Evolutionary conservation across 768 basidiomycete genomes (phyloP), one percentile per base, ranked within the genome.

Genomic region (Suillus tomentosus): DNA sequence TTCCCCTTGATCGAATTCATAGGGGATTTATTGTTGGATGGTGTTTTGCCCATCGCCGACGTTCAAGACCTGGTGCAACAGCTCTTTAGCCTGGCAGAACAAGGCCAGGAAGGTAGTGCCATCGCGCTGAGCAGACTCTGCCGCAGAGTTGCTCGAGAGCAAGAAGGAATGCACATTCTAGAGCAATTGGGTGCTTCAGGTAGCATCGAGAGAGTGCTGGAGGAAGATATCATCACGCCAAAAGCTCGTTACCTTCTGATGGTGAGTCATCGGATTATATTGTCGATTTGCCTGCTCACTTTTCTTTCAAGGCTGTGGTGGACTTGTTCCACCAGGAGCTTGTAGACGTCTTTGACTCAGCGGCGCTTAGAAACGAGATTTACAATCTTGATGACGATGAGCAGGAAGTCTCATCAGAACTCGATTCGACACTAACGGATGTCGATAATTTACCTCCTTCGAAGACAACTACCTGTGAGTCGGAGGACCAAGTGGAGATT

Each of bases 231-330:
- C 24, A 61, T 75, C 36, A 63, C 62, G 2, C 62, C 65, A 10
- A 68, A 64, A 60, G 63, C 66, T 13, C 70, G 72, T 4, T 72
- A 68, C 59, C 62, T 70, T 43, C 59, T 74, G 60, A 68, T 73
- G 71, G 73, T 74, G 42, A 47, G 64, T 57, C 11, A 31, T 31
- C 13, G 11, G 22, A 24, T 36, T 10, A 11, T 36, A 14, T 51
- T 36, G 17, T 36, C 56, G 24, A 19, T 22, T 6, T 19, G 17
- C 15, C 24, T 22, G n/a, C 59, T 22, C n/a, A 39, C n/a, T 3
- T 34, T 63, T 43, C 58, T 15, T 34, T 10, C 39, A 48, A 74
- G 73, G 69, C 54, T 37, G 64, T 70, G 27, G 65, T 70, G 10
- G 71, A 73, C 36, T 67, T 64, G 27, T 45, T 65, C 9, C 64